Evolutionary conservation across 805 yeast species (phyloP).

Genomic region (Candida boidinii): DNA sequence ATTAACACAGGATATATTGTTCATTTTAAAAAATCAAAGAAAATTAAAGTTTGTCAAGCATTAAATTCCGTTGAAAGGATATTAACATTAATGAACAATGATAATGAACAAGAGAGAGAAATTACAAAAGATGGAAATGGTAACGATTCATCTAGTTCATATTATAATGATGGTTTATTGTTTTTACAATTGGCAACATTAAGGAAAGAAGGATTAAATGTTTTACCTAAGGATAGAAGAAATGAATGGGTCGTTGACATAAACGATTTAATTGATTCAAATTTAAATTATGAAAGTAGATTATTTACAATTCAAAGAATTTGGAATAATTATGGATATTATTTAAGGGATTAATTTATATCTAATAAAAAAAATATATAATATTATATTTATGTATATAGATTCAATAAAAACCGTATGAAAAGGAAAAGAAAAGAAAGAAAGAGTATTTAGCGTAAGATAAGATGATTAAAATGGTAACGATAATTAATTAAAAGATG

Average conservation of each 20-base stretch:
- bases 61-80: conserved; percentile 56
- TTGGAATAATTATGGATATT: conserved; percentile 53
- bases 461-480: no score
- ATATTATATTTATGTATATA: background rate
- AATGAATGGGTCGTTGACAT: conserved; percentile 57
- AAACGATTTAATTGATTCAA: conserved; percentile 43
- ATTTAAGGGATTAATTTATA: no score
- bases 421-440: background rate
- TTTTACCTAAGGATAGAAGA: conserved; percentile 42
- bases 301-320: conserved; percentile 44
- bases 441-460: no score
- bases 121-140: conserved; percentile 6
- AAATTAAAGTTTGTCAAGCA: conserved; percentile 29
- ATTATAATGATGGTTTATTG: conserved; percentile 47
- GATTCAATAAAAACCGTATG: conserved; percentile 1
- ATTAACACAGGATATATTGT: conserved; percentile 29
- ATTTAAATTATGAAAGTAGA: conserved; percentile 29
- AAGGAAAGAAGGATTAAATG: conserved; percentile 34
- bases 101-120: conserved; percentile 8
- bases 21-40: conserved; percentile 24
- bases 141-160: conserved; percentile 11
- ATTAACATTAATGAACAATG: conserved; percentile 21
- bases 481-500: conserved; percentile 45
- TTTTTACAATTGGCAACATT: conserved; percentile 59
- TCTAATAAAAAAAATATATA: background rate